These are phyloP conservation scores for Rhodotorula sp. DNA, from an alignment of 1,284 basidiomycete genomes.

Conservation along the genomic window DNA sequence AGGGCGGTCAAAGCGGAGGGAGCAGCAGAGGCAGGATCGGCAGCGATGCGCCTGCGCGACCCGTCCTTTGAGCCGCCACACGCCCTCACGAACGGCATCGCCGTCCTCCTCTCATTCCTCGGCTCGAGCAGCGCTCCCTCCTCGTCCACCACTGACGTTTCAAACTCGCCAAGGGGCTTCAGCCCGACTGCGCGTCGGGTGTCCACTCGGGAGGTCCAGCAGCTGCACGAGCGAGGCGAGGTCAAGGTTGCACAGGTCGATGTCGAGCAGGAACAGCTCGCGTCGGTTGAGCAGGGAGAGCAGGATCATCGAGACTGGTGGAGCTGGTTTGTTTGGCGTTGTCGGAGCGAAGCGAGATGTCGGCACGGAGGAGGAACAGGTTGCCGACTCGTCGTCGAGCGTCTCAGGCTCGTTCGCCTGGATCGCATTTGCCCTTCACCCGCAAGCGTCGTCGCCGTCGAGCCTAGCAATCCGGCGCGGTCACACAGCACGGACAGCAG, in stretches of 20 bases:
- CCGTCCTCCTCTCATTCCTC: constrained; percentile 26
- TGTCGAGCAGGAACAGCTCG: background rate
- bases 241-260: background rate
- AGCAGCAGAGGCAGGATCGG: too few relatives aligned
- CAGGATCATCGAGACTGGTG: background rate
- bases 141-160: background rate
- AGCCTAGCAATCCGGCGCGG: background rate
- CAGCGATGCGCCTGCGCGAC: background rate
- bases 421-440: background rate
- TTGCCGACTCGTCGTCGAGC: too few relatives aligned
- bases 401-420: background rate
- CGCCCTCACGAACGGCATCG: constrained; percentile 19
- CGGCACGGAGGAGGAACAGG: background rate
- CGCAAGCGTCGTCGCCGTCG: background rate
- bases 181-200: constrained; percentile 1
- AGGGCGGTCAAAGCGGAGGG: rapidly evolving
- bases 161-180: background rate
- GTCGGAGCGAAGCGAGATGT: background rate
- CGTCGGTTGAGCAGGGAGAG: background rate
- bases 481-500: background rate
- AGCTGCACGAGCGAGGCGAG: background rate
- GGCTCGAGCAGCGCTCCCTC: background rate
- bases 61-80: background rate
- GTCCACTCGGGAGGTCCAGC: background rate
- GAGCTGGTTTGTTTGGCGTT: background rate